Percentiles rank a stretch among this genome's conserved stretches.
These are phyloP conservation scores for Trametes maxima DNA, from an alignment of 768 basidiomycete species.

Conservation along the genomic window DNA sequence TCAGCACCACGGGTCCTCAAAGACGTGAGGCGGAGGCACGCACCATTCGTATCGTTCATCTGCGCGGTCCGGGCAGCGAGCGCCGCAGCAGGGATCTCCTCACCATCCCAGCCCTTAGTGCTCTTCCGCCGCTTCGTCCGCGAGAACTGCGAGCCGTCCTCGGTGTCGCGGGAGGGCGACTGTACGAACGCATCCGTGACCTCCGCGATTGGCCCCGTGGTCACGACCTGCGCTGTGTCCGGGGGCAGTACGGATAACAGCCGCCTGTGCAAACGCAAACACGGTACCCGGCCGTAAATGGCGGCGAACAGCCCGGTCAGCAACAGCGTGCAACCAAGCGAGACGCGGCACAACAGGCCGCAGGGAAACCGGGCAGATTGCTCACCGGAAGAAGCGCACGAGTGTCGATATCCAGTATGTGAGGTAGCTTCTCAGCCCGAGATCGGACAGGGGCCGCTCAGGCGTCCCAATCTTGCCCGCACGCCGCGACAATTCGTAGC, in stretches of 20 bases:
- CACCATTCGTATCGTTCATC: slow-evolving; percentile 27
- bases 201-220: slow-evolving; percentile 38
- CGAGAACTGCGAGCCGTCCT: slow-evolving; percentile 21
- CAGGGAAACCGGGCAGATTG: background rate
- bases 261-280: slow-evolving; percentile 39
- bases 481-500: slow-evolving; percentile 88
- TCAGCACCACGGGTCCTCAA: background rate
- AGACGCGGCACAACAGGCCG: background rate
- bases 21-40: background rate
- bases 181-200: slow-evolving; percentile 32
- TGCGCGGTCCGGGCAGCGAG: slow-evolving; percentile 20
- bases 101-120: slow-evolving; percentile 78
- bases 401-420: slow-evolving; percentile 86
- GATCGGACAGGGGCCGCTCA: slow-evolving; percentile 91
- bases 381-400: slow-evolving; percentile 79
- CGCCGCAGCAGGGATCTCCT: slow-evolving; percentile 38
- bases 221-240: slow-evolving; percentile 48
- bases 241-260: slow-evolving; percentile 64
- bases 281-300: slow-evolving; percentile 4
- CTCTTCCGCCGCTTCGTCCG: slow-evolving; percentile 49
- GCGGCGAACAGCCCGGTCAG: no score
- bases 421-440: slow-evolving; percentile 89
- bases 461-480: slow-evolving; percentile 85
- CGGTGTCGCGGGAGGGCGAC: slow-evolving; percentile 25
- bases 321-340: background rate